Base-by-base conservation (phyloP, 2,329 filamentous ascomycete genomes). In the Aureobasidium pullulans region DNA sequence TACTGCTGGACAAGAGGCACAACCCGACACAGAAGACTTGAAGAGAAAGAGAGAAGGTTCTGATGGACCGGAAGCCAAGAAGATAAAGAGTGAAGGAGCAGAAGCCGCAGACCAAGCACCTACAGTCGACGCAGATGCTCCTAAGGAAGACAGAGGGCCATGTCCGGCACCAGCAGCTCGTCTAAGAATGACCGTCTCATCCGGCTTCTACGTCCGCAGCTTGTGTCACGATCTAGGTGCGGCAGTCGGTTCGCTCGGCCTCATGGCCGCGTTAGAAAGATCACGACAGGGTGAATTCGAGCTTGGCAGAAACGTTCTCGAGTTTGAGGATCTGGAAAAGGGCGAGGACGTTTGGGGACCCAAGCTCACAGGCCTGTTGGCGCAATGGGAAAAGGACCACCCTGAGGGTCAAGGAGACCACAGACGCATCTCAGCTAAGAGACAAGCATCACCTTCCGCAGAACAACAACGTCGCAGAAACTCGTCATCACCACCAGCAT, bases 131-230 rank as follows among this genome's bases (percentile, higher is more conserved):
- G 36, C 32, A 39, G 31, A 50, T 6, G 23, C 54, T 40, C 19
- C n/a, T 2, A 2, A 43, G 13, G 32, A 47, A 57, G 32, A 34
- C 46, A 44, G 49, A 42, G 29, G 49, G 23, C 65, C 65, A 9
- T 72, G 70, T 58, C 66, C 67, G n/a, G 69, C 90, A 1, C 84
- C 93, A 1, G 94, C 93, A 0, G 89, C 84, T 50, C 87, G 84
- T 69, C 84, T 99, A 61, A 86, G 88, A 60, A 90, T 99, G 84
- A 96, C 89, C 0, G 93, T 96, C 54, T 91, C 91, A 1, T 96
- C 91, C 0, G 94, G 94, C 40, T 99, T 96, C 79, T 99, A 99
- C 72, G 92, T 99, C 13, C 88, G 94, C 63, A 95, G 89, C 60
- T 84, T 99, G 66, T 92, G 90, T 67, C 91, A 97, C 70, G 94